These are phyloP conservation scores for Trichosporon sp. DNA, from an alignment of 1,284 basidiomycete species.

Conservation along the genomic window DNA sequence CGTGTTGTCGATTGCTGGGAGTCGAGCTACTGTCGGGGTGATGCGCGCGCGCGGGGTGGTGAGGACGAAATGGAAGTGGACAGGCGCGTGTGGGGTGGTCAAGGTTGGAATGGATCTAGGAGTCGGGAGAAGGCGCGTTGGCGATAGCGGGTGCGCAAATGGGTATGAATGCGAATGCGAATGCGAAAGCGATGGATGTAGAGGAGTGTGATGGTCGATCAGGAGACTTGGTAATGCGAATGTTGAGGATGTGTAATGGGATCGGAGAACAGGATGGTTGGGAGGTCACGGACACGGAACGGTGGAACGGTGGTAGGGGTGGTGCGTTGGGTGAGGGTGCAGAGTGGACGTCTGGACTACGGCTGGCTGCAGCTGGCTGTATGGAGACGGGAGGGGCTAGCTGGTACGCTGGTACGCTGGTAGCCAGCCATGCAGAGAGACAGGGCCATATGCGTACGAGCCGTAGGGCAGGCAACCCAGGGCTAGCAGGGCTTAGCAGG, in stretches of 20 bases:
- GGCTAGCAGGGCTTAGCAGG: not conserved
- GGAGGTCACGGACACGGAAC: not conserved
- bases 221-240: conserved; percentile 3
- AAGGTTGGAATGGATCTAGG: not conserved
- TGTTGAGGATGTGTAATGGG: not conserved
- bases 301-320: not conserved
- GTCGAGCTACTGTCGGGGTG: conserved; percentile 2
- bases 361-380: not conserved
- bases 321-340: not conserved
- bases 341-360: not conserved
- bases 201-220: not conserved
- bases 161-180: conserved; percentile 6
- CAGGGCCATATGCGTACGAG: not conserved
- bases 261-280: not conserved
- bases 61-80: not conserved
- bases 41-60: conserved; percentile 1
- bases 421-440: not conserved
- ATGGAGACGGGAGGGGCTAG: not conserved
- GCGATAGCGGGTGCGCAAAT: not conserved
- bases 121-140: not conserved
- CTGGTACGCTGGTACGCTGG: not conserved
- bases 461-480: not conserved
- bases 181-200: not conserved
- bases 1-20: not conserved
- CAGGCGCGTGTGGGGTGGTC: conserved; percentile 7